Conservation (phyloP, 2,329 filamentous ascomycete species). For the Lachnellula cervina region DNA sequence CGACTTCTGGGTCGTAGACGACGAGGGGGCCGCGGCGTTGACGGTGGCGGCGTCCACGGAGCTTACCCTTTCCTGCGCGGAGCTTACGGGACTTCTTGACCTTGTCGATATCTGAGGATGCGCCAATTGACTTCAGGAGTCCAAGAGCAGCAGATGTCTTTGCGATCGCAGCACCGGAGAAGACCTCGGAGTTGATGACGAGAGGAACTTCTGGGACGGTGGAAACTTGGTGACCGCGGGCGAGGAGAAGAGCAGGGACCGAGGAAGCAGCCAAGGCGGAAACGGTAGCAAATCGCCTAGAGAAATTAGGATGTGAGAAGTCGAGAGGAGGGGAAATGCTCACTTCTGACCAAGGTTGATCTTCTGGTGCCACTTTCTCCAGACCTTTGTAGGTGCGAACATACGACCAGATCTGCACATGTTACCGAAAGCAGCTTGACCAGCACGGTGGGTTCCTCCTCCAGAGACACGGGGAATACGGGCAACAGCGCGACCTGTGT, state of each 20-base stretch:
- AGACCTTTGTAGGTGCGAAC: slow-evolving; percentile 99
- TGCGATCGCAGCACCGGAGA: slow-evolving; percentile 71
- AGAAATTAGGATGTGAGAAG: slow-evolving; percentile 28
- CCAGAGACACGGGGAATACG: slow-evolving; percentile 99
- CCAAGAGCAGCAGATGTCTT: slow-evolving; percentile 85
- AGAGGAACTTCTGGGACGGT: slow-evolving; percentile 94
- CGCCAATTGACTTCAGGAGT: slow-evolving; percentile 88
- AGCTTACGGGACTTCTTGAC: slow-evolving; percentile 95
- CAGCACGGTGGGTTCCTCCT: slow-evolving; percentile 99
- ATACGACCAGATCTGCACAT: slow-evolving; percentile 99
- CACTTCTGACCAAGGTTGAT: slow-evolving; percentile 98
- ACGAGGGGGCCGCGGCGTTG: slow-evolving; percentile 97
- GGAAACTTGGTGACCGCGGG: slow-evolving; percentile 93
- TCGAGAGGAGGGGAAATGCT: slow-evolving; percentile 21
- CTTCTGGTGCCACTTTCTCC: slow-evolving; percentile 99
- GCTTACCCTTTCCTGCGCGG: slow-evolving; percentile 97
- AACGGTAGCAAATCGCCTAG: slow-evolving; percentile 90
- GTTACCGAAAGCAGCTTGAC: slow-evolving; percentile 99
- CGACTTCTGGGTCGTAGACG: slow-evolving; percentile 92
- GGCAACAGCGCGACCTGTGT: slow-evolving; percentile 89
- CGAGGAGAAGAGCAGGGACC: slow-evolving; percentile 88
- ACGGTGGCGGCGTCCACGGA: slow-evolving; percentile 91
- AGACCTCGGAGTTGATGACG: slow-evolving; percentile 86
- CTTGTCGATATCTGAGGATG: slow-evolving; percentile 87
- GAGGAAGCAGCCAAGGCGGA: slow-evolving; percentile 96